phyloP scores from a whole-genome alignment of 1,284 basidiomycete genomes.

The Malassezia dermatis region DNA sequence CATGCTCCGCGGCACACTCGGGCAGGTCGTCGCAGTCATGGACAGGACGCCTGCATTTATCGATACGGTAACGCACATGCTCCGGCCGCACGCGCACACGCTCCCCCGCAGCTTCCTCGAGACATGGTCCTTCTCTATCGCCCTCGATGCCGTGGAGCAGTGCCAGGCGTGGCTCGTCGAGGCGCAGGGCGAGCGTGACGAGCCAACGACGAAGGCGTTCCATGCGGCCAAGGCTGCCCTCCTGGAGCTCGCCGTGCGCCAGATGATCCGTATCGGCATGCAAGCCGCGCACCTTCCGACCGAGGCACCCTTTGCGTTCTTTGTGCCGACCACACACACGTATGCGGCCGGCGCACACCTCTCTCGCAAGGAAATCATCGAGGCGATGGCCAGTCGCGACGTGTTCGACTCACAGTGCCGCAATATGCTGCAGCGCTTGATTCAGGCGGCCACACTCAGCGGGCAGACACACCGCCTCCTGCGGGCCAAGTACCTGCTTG shows the following conservation, averaged over 20 bases:
- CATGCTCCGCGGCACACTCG: conserved; percentile 62
- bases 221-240: conserved; percentile 61
- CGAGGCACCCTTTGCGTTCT: conserved; percentile 55
- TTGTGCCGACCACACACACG: conserved; percentile 14
- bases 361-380: conserved; percentile 18
- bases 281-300: conserved; percentile 61
- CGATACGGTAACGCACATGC: conserved; percentile 64
- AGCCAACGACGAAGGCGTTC: conserved; percentile 20
- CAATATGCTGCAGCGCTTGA: conserved; percentile 9
- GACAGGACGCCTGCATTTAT: conserved; percentile 64
- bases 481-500: conserved; percentile 4
- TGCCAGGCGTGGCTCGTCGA: conserved; percentile 62
- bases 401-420: conserved; percentile 16
- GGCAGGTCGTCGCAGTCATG: conserved; percentile 60
- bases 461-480: not conserved
- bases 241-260: conserved; percentile 61
- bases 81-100: conserved; percentile 55
- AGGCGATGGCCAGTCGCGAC: conserved; percentile 5
- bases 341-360: not conserved
- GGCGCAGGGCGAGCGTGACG: conserved; percentile 16
- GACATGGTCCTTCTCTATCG: conserved; percentile 86
- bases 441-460: not conserved
- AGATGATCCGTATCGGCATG: conserved; percentile 76
- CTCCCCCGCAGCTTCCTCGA: conserved; percentile 58
- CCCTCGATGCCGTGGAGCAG: conserved; percentile 71